These are phyloP conservation scores for Elsinoe australis DNA, from an alignment of 2,329 filamentous ascomycete species.

Conservation along the genomic window DNA sequence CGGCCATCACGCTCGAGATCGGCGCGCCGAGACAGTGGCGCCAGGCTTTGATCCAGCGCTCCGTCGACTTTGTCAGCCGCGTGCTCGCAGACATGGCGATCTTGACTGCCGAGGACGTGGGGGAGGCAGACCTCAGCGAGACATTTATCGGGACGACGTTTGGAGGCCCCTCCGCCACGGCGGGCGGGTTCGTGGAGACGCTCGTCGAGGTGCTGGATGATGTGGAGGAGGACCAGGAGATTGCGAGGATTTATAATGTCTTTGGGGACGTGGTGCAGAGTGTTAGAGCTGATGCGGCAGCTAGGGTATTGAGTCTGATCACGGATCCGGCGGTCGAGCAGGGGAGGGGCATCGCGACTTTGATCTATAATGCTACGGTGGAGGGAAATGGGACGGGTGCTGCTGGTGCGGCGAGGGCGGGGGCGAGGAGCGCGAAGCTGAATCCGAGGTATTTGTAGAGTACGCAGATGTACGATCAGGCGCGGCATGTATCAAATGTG, in stretches of 20 bases:
- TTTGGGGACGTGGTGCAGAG: conserved; percentile 13
- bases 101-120: neutral
- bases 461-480: no score
- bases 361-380: conserved; percentile 1
- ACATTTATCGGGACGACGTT: conserved; percentile 5
- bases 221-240: conserved; percentile 10
- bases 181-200: conserved; percentile 9
- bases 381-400: neutral
- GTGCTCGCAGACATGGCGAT: conserved; percentile 27
- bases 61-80: conserved; percentile 28
- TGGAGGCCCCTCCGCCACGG: neutral
- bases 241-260: conserved; percentile 3
- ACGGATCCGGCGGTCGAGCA: conserved; percentile 8
- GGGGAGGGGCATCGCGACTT: conserved; percentile 9
- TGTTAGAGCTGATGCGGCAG: conserved; percentile 1
- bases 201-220: conserved; percentile 14
- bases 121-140: conserved; percentile 2
- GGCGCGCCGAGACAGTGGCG: conserved; percentile 35
- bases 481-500: no score
- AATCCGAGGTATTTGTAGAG: conserved; percentile 9
- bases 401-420: neutral
- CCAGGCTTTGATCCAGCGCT: conserved; percentile 30
- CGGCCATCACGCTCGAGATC: conserved; percentile 35
- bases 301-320: conserved; percentile 8
- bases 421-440: conserved; percentile 1